Base-by-base conservation (phyloP, 805 yeast genomes). In the Yarrowia phangngaensis region DNA sequence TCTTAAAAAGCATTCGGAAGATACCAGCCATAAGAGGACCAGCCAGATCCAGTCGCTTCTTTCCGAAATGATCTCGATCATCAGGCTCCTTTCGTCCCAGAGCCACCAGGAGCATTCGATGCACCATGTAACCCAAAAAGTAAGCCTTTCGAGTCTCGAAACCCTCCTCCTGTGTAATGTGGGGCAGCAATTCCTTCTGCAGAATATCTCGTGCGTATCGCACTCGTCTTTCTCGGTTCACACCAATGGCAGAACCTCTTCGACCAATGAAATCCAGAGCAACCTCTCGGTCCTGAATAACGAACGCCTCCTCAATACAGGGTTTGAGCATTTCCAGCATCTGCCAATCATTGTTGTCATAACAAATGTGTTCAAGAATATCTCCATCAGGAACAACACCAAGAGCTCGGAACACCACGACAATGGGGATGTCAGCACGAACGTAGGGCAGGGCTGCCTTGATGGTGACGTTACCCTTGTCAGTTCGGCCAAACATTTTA, bases 331-430 rank as follows among this genome's bases (percentile, higher is more conserved):
- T 87, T 70, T 92, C 99, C 67, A 92, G 76, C 98, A 92, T 92
- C 70, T 92, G 98, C 97, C 97, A 90, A 71, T 92, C 99, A 57
- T 82, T 84, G 53, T 87, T 88, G 67, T 92, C 99, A 67, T 90
- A 92, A 71, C 98, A 92, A 52, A 92, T 92, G 68, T 92, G 98
- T 68, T 92, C 97, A 62, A 92, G 73, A 61, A 92, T 92, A 70
- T 92, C 99, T 66, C 99, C 98, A 71, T 92, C 99, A 30, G 97
- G 97, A 16, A 92, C 96, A 40, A 92, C 92, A 58, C 99, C 99
- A 53, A 92, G 74, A 8, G 99, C 99, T 72, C 99, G 78, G 69
- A 92, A 92, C 16, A 92, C 96, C 64, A 92, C 83, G 20, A 92
- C 95, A 59, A 92, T 89, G 35, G 99, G 99, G 52, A 92, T 84